Evolutionary conservation across 805 yeast species (phyloP).

Genomic region (Kodamaea sagamina): DNA sequence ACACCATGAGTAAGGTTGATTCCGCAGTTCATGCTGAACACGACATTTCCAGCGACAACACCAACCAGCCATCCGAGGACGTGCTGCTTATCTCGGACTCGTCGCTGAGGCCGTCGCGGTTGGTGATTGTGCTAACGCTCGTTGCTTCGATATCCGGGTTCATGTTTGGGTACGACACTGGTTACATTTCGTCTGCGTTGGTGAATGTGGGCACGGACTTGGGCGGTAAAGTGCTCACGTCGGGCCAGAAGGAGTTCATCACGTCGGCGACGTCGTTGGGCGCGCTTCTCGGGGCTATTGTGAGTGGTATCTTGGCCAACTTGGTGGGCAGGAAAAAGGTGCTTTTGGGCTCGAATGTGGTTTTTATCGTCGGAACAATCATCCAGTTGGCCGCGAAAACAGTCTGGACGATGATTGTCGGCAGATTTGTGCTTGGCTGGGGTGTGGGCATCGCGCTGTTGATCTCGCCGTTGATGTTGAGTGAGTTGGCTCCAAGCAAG

Average conservation of each 20-base stretch:
- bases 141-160: conserved; percentile 91
- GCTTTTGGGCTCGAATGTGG: conserved; percentile 75
- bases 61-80: background rate
- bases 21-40: conserved; percentile 5
- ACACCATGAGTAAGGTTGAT: conserved; percentile 3
- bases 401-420: conserved; percentile 90
- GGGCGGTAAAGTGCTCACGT: conserved; percentile 51
- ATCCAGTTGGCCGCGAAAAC: conserved; percentile 79
- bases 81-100: conserved; percentile 4
- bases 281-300: conserved; percentile 75
- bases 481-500: conserved; percentile 89
- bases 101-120: conserved; percentile 33
- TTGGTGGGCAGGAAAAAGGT: conserved; percentile 82
- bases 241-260: conserved; percentile 84
- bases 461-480: conserved; percentile 89
- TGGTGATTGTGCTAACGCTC: conserved; percentile 69
- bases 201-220: conserved; percentile 83
- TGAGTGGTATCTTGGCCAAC: conserved; percentile 85
- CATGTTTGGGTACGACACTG: conserved; percentile 97
- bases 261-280: conserved; percentile 96
- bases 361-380: conserved; percentile 82
- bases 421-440: conserved; percentile 91
- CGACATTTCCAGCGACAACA: conserved; percentile 5
- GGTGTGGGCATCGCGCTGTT: conserved; percentile 96
- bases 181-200: conserved; percentile 91